These are phyloP conservation scores for Fusarium verticillioides DNA, from an alignment of 2,329 filamentous ascomycete genomes.

Conservation along the genomic window DNA sequence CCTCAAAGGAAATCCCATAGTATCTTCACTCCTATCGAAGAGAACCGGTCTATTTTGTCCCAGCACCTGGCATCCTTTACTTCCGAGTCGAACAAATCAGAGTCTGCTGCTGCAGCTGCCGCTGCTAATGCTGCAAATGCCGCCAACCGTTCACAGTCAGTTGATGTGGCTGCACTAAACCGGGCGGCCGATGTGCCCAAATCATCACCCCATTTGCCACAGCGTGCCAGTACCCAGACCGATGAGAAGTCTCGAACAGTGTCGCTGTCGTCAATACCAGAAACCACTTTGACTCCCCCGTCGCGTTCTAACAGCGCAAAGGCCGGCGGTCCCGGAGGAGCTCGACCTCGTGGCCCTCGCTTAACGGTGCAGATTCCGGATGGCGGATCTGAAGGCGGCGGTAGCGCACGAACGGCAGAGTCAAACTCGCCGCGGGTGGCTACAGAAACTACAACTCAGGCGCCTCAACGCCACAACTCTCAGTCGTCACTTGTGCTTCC, in stretches of 20 bases:
- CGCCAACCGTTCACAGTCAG: slow-evolving; percentile 68
- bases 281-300: slow-evolving; percentile 74
- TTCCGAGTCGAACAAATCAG: slow-evolving; percentile 58
- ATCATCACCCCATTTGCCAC: slow-evolving; percentile 68
- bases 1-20: slow-evolving; percentile 86
- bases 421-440: slow-evolving; percentile 73
- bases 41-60: slow-evolving; percentile 86
- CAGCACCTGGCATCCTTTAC: slow-evolving; percentile 81
- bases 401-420: slow-evolving; percentile 74
- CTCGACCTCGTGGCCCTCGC: slow-evolving; percentile 80
- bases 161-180: slow-evolving; percentile 69
- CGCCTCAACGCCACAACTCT: slow-evolving; percentile 62
- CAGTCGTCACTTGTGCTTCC: slow-evolving; percentile 83
- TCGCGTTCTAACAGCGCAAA: slow-evolving; percentile 82
- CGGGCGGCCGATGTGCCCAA: slow-evolving; percentile 60
- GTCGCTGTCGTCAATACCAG: slow-evolving; percentile 72
- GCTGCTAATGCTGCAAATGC: slow-evolving; percentile 41
- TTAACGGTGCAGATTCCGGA: slow-evolving; percentile 96
- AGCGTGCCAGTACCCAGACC: slow-evolving; percentile 60
- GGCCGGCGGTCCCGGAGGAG: slow-evolving; percentile 64
- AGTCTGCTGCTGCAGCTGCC: slow-evolving; percentile 47
- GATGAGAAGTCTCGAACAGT: slow-evolving; percentile 59
- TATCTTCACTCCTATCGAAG: slow-evolving; percentile 97
- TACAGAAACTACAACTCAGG: slow-evolving; percentile 67
- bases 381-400: slow-evolving; percentile 79